phyloP scores from a whole-genome alignment of 805 yeast species.

The Nakazawaea anatomiae region DNA sequence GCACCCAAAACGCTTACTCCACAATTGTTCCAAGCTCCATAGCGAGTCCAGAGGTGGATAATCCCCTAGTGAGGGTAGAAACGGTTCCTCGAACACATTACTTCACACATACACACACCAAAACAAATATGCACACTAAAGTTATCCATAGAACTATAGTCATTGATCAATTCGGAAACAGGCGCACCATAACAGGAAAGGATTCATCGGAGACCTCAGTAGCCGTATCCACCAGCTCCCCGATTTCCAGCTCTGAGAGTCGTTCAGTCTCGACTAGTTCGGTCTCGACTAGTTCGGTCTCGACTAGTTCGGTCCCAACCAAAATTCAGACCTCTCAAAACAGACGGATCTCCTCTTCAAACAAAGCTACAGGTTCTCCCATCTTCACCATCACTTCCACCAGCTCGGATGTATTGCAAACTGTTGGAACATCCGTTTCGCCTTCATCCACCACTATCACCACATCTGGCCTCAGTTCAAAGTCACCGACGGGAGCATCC shows the following conservation, averaged over 20 bases:
- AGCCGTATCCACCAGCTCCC: background rate
- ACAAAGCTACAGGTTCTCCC: background rate
- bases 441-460: slow-evolving; percentile 7
- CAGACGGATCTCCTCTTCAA: no score
- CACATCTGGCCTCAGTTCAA: background rate
- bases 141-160: slow-evolving; percentile 1
- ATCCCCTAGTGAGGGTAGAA: background rate
- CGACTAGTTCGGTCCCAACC: no score
- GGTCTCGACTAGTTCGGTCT: background rate
- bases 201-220: background rate
- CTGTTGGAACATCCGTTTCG: slow-evolving; percentile 7
- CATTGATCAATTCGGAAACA: slow-evolving; percentile 6
- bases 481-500: no score
- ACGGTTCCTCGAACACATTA: background rate
- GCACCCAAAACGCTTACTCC: background rate
- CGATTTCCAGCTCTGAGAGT: background rate
- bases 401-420: slow-evolving; percentile 18
- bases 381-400: slow-evolving; percentile 25
- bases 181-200: slow-evolving; percentile 1
- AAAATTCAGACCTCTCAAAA: no score
- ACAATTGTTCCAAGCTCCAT: background rate
- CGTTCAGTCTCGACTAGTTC: background rate
- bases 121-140: slow-evolving; percentile 1
- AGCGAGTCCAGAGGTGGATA: background rate
- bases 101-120: slow-evolving; percentile 5